Base-by-base conservation (phyloP, 352 stramenopile genomes). In the Pythium guiyangense region DNA sequence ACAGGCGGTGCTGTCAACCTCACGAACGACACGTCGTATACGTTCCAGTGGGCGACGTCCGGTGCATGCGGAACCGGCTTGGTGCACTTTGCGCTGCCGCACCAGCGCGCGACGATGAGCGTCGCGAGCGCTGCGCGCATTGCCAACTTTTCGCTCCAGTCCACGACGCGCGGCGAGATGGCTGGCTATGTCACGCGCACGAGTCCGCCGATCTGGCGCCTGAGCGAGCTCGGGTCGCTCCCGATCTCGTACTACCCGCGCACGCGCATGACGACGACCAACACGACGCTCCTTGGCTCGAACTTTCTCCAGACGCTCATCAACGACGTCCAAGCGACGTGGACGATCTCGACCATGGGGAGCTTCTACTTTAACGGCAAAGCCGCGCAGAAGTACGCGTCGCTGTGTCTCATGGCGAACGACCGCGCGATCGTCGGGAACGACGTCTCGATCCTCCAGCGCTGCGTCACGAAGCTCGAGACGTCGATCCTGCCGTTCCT, bases 341-440 rank as follows among this genome's bases (percentile, higher is more conserved):
- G 78, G 82, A 71, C 66, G 1, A 79, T 90, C 34, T 29, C 77
- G 1, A 62, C 25, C 1, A 62, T 67, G 15, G 77, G 79, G 17
- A 88, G 74, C 62, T 90, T 81, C 58, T 90, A 92, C 59, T 90
- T 86, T 52, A 92, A 78, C 35, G 81, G 81, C 43, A 92, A 92
- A 54, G 64, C 76, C 15, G 81, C 79, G 22, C 79, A 88, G 52
- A 87, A 90, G 57, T 89, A 88, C 58, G 77, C 79, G 27, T 86
- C 73, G 18, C 58, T 90, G 40, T 90, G 81, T 47, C 59, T 92
- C 39, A 86, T 92, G 73, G 77, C 82, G 15, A 86, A 86, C 54
- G 79, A 92, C 46, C 70, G 67, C 0, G 63, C 69, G 4, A 78
- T 92, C 51, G 79, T 92, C 10, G 76, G 70, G n/a, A 59, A 46